Evolutionary conservation across 768 basidiomycete species (phyloP).

Genomic region (Xerocomellus intermedius): DNA sequence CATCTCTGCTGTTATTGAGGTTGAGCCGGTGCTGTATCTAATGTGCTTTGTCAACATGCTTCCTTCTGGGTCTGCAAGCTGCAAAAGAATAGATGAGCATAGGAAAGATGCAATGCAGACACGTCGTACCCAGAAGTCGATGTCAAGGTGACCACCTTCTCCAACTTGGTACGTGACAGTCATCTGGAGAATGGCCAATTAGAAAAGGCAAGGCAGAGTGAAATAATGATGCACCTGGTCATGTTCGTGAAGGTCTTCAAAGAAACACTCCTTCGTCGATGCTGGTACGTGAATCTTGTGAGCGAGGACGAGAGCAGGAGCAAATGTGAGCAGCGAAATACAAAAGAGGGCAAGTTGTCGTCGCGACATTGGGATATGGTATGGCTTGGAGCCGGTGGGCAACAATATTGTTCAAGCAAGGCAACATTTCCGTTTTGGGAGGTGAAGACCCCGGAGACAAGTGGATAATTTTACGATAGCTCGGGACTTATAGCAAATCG

Average conservation of each 20-base stretch:
- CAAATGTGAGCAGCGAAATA: constrained; percentile 36
- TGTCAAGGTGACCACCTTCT: constrained; percentile 93
- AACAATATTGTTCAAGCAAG: not conserved
- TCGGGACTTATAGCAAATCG: constrained; percentile 14
- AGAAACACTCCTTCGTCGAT: constrained; percentile 90
- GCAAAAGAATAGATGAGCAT: constrained; percentile 12
- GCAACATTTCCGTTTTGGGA: constrained; percentile 11
- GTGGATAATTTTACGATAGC: constrained; percentile 1
- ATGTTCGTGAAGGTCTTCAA: constrained; percentile 87
- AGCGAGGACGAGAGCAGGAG: constrained; percentile 42
- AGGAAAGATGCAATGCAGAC: not conserved
- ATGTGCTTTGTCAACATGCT: constrained; percentile 73
- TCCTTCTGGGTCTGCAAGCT: constrained; percentile 81
- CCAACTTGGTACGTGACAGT: constrained; percentile 99
- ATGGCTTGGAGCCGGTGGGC: not conserved
- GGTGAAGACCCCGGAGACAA: constrained; percentile 28
- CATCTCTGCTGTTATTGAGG: constrained; percentile 80
- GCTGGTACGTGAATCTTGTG: constrained; percentile 77
- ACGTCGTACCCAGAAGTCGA: constrained; percentile 87
- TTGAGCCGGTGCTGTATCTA: constrained; percentile 85
- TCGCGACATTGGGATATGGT: constrained; percentile 34
- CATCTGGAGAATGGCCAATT: constrained; percentile 65
- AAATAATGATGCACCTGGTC: constrained; percentile 65
- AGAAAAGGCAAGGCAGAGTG: not conserved
- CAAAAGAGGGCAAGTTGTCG: constrained; percentile 41